Base-by-base conservation (phyloP, 2,329 filamentous ascomycete species). In the Colletotrichum acutatum region DNA sequence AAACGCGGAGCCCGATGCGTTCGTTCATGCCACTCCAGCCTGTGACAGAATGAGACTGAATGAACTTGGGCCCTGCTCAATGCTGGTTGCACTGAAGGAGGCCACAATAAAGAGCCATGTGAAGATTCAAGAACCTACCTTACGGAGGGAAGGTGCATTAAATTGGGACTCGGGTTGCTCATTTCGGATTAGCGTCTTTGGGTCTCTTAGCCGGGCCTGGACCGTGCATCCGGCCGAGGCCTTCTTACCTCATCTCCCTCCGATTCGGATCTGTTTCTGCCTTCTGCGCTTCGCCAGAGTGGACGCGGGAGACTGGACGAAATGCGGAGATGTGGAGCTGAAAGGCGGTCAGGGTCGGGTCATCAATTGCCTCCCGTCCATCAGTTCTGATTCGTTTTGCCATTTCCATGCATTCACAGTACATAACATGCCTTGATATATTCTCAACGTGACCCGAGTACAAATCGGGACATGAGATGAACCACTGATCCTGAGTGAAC, bases 291-390 rank as follows among this genome's bases (percentile, higher is more conserved):
- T 22, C n/a, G 22, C 22, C 30, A 32, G 54, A 66, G 68, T 30
- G 42, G 37, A 34, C 65, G n/a, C 60, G 19, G 28, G 52, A 60
- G 24, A 66, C 52, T 64, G 59, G 59, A 57, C 52, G 56, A 67
- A 68, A 68, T 62, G 57, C 66, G 57, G 69, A 66, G 53, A 72
- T 66, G 65, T 69, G 69, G 69, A 64, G 65, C 37, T 58, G 57
- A 53, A 68, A 68, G 58, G 69, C 69, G 69, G 69, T 71, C 64
- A 71, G 68, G 56, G 63, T 28, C 63, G 46, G 68, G 63, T 57
- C 63, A 67, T 24, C 60, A 53, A 62, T 42, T 28, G 12, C 46
- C 49, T n/a, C 22, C 42, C 28, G 26, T 37, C 28, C 22, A 19
- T 37, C 30, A 26, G 37, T 26, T 32, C 11, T 58, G n/a, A 26